A percentile compares a stretch with the other conserved stretches of the same genome.
Conservation (phyloP, 352 stramenopile genomes). For the Pythium scleroteichum region DNA sequence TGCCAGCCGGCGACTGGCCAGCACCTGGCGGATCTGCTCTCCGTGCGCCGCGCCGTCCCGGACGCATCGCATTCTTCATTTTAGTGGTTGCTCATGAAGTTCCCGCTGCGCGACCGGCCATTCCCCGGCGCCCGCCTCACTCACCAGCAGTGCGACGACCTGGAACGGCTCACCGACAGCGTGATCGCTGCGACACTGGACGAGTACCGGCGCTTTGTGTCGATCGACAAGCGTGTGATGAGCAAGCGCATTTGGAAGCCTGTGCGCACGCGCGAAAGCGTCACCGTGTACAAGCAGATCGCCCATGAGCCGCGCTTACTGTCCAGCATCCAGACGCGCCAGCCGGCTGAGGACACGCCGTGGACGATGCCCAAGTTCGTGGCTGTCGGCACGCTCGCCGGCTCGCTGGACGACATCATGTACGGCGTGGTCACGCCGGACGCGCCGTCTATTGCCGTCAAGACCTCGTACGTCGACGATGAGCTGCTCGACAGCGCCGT, state of each 20-base stretch:
- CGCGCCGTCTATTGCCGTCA: constrained; percentile 35
- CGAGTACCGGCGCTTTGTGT: constrained; percentile 29
- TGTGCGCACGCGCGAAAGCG: constrained; percentile 31
- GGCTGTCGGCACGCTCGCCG: constrained; percentile 46
- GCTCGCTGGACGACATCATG: constrained; percentile 64
- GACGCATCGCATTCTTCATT: too few species aligned
- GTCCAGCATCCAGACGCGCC: constrained; percentile 7
- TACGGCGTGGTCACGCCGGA: constrained; percentile 45
- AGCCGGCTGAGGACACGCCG: constrained; percentile 30
- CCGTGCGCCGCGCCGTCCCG: too few species aligned
- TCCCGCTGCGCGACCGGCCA: constrained; percentile 4
- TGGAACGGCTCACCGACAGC: constrained; percentile 28
- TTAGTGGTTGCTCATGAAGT: too few species aligned
- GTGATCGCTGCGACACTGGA: constrained; percentile 37
- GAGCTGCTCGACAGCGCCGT: constrained; percentile 29
- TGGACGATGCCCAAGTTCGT: constrained; percentile 46
- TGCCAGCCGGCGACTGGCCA: too few species aligned
- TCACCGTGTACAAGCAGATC: constrained; percentile 38
- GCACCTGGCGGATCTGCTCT: too few species aligned
- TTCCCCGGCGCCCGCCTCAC: constrained; percentile 39
- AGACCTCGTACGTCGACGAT: constrained; percentile 30
- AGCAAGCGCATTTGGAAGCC: constrained; percentile 44
- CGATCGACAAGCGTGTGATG: constrained; percentile 33
- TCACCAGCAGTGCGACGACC: constrained; percentile 26
- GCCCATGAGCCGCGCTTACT: not conserved